Base-by-base conservation (phyloP, 2,329 filamentous ascomycete genomes). In the Sporothrix humicola region DNA sequence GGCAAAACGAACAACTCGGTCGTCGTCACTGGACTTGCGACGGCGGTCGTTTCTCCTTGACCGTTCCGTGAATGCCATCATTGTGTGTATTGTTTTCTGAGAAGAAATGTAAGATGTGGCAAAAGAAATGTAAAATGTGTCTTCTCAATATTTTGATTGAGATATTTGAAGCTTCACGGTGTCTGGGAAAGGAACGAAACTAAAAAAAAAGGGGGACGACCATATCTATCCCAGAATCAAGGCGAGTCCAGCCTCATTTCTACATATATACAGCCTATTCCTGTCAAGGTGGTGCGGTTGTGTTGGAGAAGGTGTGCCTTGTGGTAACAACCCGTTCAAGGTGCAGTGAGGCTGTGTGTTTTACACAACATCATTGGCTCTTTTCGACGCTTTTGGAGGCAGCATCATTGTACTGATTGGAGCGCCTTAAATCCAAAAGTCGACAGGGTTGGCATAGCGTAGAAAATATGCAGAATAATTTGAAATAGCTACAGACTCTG, bases 311-410 rank as follows among this genome's bases (percentile, higher is more conserved):
- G 52, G 52, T 56, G 58, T 63, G 58, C 58, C 58, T 63, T 44
- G 58, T 20, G 31, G 58, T 63, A n/a, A 20, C 58, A 63, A 20
- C 17, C 31, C 7, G 31, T 44, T 63, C 54, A 26, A 44, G 31
- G 15, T 44, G 58, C 58, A 20, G 37, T 54, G 50, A 54, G n/a
- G 50, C 54, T 58, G 52, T 58, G 23, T 26, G 54, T 58, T 37
- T 26, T 37, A 23, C 13, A 13, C 26, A 13, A 15, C 17, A 59
- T 37, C 17, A 17, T 37, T 59, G 59, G 59, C 17, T 63, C 8
- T 7, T 12, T 37, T 42, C 13, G 9, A 56, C 10, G 52, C 20
- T 15, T 10, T 12, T 6, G 8, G 37, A 7, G 37, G 15, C 9
- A 5, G 26, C 58, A 10, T n/a, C 26, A n/a, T 61, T 42, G 26